Conservation (phyloP, 257 asterid species). For the Penstemon eatonii region DNA sequence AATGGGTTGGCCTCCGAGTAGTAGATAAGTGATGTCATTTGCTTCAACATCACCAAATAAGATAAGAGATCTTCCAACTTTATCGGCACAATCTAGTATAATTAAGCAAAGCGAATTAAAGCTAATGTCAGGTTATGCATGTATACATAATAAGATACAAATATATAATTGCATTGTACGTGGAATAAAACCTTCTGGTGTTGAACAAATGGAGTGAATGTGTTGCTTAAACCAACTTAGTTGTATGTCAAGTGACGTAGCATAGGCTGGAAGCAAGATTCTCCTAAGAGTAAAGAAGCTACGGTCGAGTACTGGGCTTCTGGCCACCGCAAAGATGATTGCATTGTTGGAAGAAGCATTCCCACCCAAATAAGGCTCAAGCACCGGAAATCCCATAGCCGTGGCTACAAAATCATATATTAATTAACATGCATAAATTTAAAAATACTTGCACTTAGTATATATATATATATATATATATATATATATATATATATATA, state of each 20-base stretch:
- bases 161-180: neutral
- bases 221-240: slow-evolving; percentile 31
- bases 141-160: neutral
- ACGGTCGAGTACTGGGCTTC: slow-evolving; percentile 28
- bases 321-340: slow-evolving; percentile 27
- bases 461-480: no score
- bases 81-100: neutral
- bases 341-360: slow-evolving; percentile 26
- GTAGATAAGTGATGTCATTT: slow-evolving; percentile 32
- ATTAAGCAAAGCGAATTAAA: neutral
- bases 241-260: slow-evolving; percentile 31
- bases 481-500: no score
- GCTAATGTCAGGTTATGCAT: neutral
- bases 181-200: slow-evolving; percentile 11
- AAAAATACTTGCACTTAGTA: neutral
- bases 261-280: slow-evolving; percentile 23
- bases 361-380: slow-evolving; percentile 27
- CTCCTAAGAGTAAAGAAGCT: slow-evolving; percentile 22
- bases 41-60: slow-evolving; percentile 32
- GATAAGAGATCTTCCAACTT: slow-evolving; percentile 22
- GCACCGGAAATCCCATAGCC: slow-evolving; percentile 27
- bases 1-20: slow-evolving; percentile 28
- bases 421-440: neutral
- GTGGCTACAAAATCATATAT: slow-evolving; percentile 21
- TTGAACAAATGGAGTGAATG: slow-evolving; percentile 16